These are phyloP conservation scores for Hippophae rhamnoides DNA, from an alignment of 306 rosid species.

Conservation along the genomic window DNA sequence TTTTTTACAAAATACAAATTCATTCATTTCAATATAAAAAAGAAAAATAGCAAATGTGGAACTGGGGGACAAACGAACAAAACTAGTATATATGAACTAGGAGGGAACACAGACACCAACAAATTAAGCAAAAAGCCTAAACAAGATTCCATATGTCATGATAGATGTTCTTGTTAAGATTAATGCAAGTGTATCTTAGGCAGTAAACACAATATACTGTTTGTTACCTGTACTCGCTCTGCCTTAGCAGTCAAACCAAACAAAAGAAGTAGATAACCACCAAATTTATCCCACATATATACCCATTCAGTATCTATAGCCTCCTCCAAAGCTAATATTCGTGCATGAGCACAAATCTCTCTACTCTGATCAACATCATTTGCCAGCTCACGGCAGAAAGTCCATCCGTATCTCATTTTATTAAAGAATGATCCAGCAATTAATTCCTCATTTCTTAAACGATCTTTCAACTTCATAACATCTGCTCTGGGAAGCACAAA, in stretches of 20 bases:
- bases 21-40: no score
- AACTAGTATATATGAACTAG: no score
- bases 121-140: no score
- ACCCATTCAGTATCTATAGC: constrained; percentile 99
- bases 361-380: constrained; percentile 77
- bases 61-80: no score
- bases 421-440: constrained; percentile 82
- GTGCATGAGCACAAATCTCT: constrained; percentile 98
- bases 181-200: constrained; percentile 5
- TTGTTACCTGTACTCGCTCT: constrained; percentile 77
- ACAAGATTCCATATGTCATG: no score
- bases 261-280: constrained; percentile 93
- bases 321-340: constrained; percentile 93
- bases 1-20: no score
- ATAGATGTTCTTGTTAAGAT: neutral
- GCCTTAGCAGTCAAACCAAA: constrained; percentile 99
- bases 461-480: constrained; percentile 96
- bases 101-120: no score
- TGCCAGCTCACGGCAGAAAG: constrained; percentile 54
- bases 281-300: constrained; percentile 99
- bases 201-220: constrained; percentile 12
- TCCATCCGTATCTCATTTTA: constrained; percentile 51
- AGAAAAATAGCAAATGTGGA: no score
- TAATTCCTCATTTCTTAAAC: constrained; percentile 91
- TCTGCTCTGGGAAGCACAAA: constrained; percentile 99